Percentiles rank a stretch among this genome's conserved stretches.
phyloP scores from a whole-genome alignment of 2,329 filamentous ascomycete species.

The Pestalotiopsis sp. region DNA sequence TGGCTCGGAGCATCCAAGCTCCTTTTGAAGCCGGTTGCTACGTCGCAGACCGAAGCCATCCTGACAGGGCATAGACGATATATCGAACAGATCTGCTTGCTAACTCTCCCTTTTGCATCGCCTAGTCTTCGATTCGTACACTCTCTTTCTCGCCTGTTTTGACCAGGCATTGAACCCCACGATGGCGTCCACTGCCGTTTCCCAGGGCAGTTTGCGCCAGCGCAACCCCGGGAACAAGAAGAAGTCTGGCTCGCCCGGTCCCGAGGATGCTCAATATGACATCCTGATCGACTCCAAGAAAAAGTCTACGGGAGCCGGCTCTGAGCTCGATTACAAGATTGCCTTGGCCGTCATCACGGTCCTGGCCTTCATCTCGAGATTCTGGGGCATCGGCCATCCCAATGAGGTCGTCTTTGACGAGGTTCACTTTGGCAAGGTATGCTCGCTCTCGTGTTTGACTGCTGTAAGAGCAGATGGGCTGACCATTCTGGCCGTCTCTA shows the following conservation, averaged over 20 bases:
- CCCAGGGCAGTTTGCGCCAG: slow-evolving; percentile 61
- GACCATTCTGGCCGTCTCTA: slow-evolving; percentile 28
- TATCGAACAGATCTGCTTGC: background rate
- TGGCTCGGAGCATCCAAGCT: background rate
- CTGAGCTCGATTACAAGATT: slow-evolving; percentile 84
- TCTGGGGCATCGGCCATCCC: slow-evolving; percentile 94
- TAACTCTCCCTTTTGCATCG: background rate
- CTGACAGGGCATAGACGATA: background rate
- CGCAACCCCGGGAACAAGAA: slow-evolving; percentile 54
- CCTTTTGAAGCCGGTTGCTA: background rate
- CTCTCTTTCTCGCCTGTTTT: slow-evolving; percentile 7
- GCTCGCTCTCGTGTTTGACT: slow-evolving; percentile 20
- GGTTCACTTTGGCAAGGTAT: slow-evolving; percentile 98
- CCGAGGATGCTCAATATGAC: slow-evolving; percentile 50
- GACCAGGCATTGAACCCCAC: slow-evolving; percentile 2
- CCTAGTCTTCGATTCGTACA: slow-evolving; percentile 8
- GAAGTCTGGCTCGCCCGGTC: slow-evolving; percentile 42
- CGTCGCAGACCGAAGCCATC: background rate
- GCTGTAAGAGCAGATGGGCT: background rate
- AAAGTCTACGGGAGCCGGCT: slow-evolving; percentile 40
- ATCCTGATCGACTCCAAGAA: slow-evolving; percentile 43
- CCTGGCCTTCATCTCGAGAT: slow-evolving; percentile 86
- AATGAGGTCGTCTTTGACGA: slow-evolving; percentile 98
- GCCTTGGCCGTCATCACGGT: slow-evolving; percentile 75
- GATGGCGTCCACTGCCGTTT: slow-evolving; percentile 24